Percentiles rank a stretch among this genome's conserved stretches.
phyloP scores from a whole-genome alignment of 345 rosid genomes.

The Camelina neglecta region DNA sequence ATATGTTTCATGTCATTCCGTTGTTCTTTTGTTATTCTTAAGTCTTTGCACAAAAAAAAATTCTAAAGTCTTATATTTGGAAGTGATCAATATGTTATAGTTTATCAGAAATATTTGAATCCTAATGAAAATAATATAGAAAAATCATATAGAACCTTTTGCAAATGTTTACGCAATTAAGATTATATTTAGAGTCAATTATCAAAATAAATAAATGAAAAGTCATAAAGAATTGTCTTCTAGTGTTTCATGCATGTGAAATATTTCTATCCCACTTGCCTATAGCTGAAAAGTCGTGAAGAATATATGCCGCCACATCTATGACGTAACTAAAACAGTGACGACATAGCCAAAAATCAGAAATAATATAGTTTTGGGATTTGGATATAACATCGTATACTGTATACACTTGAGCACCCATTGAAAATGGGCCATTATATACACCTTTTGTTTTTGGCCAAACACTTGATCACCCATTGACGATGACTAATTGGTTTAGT shows the following conservation, averaged over 20 bases:
- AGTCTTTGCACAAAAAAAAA: neutral
- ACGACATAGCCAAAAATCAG: neutral
- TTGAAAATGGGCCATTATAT: no score
- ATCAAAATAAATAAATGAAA: neutral
- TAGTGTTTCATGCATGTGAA: neutral
- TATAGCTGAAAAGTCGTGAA: neutral
- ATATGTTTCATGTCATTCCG: neutral
- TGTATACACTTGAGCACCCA: neutral
- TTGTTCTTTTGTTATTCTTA: neutral
- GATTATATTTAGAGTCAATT: neutral
- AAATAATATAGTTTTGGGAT: neutral
- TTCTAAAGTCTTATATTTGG: no score
- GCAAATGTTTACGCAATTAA: neutral
- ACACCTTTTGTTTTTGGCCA: no score
- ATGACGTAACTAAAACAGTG: constrained; percentile 4
- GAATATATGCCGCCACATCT: constrained; percentile 6
- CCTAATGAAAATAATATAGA: neutral
- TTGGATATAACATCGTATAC: neutral
- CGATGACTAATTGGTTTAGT: no score
- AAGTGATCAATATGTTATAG: neutral
- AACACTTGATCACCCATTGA: no score
- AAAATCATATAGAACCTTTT: neutral
- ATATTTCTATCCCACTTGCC: neutral
- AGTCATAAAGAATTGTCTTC: neutral
- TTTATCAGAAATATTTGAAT: neutral